phyloP scores from a whole-genome alignment of 2,329 filamentous ascomycete species.

The Pestalotiopsis sp. region DNA sequence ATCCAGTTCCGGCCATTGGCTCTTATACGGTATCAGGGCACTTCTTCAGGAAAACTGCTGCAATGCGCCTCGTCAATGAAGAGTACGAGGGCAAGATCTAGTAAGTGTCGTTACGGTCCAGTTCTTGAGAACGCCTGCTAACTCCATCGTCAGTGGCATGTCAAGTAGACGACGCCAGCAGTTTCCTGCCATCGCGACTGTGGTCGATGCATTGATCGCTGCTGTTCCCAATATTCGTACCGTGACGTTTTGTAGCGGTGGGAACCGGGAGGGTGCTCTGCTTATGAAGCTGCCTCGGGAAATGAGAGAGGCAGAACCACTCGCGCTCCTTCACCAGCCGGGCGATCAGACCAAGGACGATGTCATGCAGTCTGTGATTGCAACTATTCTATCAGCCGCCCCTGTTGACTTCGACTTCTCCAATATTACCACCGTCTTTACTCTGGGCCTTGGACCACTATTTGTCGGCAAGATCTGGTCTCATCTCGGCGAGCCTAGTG shows the following conservation, averaged over 20 bases:
- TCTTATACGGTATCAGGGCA: slow-evolving; percentile 69
- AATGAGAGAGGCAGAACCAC: slow-evolving; percentile 66
- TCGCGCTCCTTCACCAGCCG: slow-evolving; percentile 44
- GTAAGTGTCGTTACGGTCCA: background rate
- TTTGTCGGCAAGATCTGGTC: slow-evolving; percentile 56
- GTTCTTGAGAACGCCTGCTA: background rate
- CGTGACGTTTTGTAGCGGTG: slow-evolving; percentile 85
- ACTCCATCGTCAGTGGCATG: slow-evolving; percentile 54
- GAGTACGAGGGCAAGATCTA: slow-evolving; percentile 62
- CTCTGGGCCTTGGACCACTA: slow-evolving; percentile 43
- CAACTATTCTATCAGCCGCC: slow-evolving; percentile 43
- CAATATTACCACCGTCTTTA: slow-evolving; percentile 43
- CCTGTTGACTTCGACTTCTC: slow-evolving; percentile 41
- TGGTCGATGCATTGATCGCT: slow-evolving; percentile 74
- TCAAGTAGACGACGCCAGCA: slow-evolving; percentile 79
- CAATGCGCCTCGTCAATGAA: slow-evolving; percentile 55
- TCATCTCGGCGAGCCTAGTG: slow-evolving; percentile 49
- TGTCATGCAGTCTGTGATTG: slow-evolving; percentile 39
- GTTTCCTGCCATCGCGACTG: slow-evolving; percentile 80
- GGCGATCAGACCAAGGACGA: slow-evolving; percentile 17
- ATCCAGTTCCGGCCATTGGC: slow-evolving; percentile 83
- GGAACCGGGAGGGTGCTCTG: slow-evolving; percentile 82
- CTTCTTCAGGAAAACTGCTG: slow-evolving; percentile 59
- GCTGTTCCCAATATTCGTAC: slow-evolving; percentile 71
- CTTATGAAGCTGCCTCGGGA: slow-evolving; percentile 68